A percentile compares a stretch with the other conserved stretches of the same genome.
These are phyloP conservation scores for Fusarium xylarioides DNA, from an alignment of 2,329 filamentous ascomycete genomes.

Conservation along the genomic window DNA sequence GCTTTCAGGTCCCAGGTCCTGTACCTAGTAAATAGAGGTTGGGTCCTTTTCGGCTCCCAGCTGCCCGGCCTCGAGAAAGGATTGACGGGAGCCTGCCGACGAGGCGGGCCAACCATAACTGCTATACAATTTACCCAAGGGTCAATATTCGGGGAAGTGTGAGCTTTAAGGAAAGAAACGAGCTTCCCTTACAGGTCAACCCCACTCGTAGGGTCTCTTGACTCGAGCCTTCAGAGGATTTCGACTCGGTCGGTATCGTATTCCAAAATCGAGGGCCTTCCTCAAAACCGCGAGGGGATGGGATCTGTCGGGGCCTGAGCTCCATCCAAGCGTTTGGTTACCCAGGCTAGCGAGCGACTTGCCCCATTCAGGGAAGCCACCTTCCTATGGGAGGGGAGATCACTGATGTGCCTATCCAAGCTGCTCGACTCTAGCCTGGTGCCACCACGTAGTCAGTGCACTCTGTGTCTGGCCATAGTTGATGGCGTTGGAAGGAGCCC, in stretches of 20 bases:
- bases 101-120: slow-evolving; percentile 1
- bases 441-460: slow-evolving; percentile 34
- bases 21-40: background rate
- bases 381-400: slow-evolving; percentile 19
- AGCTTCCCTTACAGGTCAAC: slow-evolving; percentile 19
- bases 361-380: slow-evolving; percentile 11
- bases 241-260: background rate
- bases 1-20: slow-evolving; percentile 1
- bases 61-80: background rate
- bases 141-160: slow-evolving; percentile 11
- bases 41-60: slow-evolving; percentile 9
- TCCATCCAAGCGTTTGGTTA: slow-evolving; percentile 1
- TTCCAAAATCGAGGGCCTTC: background rate
- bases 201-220: slow-evolving; percentile 27
- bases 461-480: background rate
- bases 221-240: slow-evolving; percentile 27
- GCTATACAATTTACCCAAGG: background rate
- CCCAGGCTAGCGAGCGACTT: slow-evolving; percentile 8
- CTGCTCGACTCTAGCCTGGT: slow-evolving; percentile 21
- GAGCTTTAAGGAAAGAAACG: background rate
- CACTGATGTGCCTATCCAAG: slow-evolving; percentile 25
- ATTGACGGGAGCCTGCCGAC: slow-evolving; percentile 19
- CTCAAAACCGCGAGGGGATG: slow-evolving; percentile 5
- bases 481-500: slow-evolving; percentile 30
- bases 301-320: slow-evolving; percentile 12